These are phyloP conservation scores for Quercus bicolor DNA, from an alignment of 306 rosid genomes.

Conservation along the genomic window DNA sequence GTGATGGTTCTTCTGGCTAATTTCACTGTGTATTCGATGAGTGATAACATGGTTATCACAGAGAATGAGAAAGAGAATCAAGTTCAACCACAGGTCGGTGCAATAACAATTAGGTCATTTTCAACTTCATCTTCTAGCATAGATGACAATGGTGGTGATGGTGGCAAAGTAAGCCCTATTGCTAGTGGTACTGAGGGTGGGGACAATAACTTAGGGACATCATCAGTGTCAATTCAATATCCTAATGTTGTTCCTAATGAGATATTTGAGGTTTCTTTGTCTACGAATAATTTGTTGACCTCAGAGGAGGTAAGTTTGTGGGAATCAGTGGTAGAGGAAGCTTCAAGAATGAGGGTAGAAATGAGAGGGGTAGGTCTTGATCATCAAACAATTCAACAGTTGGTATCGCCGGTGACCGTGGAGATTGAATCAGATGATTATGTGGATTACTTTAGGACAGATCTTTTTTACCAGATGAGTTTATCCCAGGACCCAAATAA, in stretches of 20 bases:
- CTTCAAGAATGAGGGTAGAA: constrained; percentile 39
- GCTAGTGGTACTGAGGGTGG: constrained; percentile 16
- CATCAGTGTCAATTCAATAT: background rate
- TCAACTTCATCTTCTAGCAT: background rate
- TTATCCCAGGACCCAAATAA: constrained; percentile 40
- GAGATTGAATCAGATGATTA: constrained; percentile 55
- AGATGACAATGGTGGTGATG: background rate
- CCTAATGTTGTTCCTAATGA: constrained; percentile 11
- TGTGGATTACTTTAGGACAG: constrained; percentile 51
- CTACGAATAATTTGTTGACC: constrained; percentile 22
- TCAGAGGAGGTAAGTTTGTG: constrained; percentile 47
- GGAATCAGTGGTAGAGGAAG: constrained; percentile 58
- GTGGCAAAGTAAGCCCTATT: constrained; percentile 1
- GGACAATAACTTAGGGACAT: background rate
- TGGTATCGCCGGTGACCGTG: constrained; percentile 52
- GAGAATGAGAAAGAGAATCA: background rate
- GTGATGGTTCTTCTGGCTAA: constrained; percentile 66
- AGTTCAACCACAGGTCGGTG: constrained; percentile 4
- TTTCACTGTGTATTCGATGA: constrained; percentile 56
- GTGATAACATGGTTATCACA: constrained; percentile 21
- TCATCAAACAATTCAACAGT: constrained; percentile 23
- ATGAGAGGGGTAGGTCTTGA: constrained; percentile 36
- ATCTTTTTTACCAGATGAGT: constrained; percentile 45
- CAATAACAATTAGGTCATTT: background rate
- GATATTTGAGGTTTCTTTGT: background rate